Base-by-base conservation (phyloP, 805 yeast genomes). In the Kuraishia molischiana region DNA sequence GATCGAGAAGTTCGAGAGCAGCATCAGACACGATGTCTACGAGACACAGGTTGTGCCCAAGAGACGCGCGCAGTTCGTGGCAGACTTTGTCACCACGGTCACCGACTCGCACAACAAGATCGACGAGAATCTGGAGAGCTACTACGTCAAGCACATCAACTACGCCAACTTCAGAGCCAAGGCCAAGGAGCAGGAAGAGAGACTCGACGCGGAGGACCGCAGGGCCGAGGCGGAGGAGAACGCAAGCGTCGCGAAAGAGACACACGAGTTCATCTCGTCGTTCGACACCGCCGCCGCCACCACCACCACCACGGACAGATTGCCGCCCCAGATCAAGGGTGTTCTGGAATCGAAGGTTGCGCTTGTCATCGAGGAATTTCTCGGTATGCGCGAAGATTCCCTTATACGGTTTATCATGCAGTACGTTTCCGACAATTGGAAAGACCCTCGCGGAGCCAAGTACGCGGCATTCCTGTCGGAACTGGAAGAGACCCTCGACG, bases 341-440 rank as follows among this genome's bases (percentile, higher is more conserved):
- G 22, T 46, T 6, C 44, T 73, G 19, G 56, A 57, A 24, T 45
- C 47, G 1, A 65, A 64, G 41, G 55, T 74, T 17, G 61, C 57
- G n/a, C 52, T 51, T 3, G 57, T 71, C 34, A 53, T 77, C 24
- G 75, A 66, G 38, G 77, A 74, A 40, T 69, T 62, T 39, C 50
- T 77, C 34, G 83, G 81, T 1, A 58, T 72, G 33, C 56, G 59
- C 36, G 84, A 76, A 42, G 74, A 69, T 11, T 66, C 70, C 32
- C 58, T 77, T 42, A 54, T 65, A 11, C 61, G 62, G 2, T 70
- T 66, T 37, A 61, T 77, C 21, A 47, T 57, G 26, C 58, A 58
- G 24, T 61, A 64, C 37, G 53, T 74, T 3, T 44, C 54, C 22
- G 58, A 54, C 20, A 52, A 66, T 19, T 58, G 47, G 31, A 54